phyloP scores from a whole-genome alignment of 140 eudicot species.

The Bidens hawaiensis region DNA sequence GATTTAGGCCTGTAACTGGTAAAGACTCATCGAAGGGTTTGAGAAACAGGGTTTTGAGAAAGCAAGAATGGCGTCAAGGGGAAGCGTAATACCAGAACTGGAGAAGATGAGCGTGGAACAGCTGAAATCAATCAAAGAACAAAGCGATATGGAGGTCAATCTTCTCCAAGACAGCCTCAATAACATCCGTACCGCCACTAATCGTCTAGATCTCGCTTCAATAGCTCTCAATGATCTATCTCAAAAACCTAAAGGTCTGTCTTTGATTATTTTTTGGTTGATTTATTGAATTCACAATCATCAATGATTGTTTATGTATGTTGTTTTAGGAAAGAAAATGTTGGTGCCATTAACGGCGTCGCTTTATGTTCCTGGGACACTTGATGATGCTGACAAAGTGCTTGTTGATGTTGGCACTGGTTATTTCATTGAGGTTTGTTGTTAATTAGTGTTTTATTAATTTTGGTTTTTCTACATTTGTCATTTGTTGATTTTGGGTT shows the following conservation, averaged over 20 bases:
- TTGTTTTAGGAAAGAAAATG: slow-evolving; percentile 80
- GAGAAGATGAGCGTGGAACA: no score
- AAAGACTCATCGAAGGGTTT: background rate
- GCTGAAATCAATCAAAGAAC: slow-evolving; percentile 80
- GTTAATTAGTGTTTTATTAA: no score
- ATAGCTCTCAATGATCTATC: slow-evolving; percentile 85
- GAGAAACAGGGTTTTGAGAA: slow-evolving; percentile 11
- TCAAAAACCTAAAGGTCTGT: slow-evolving; percentile 79
- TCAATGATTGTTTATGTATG: no score
- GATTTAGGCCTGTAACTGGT: no score
- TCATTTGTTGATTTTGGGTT: no score
- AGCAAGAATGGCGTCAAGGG: slow-evolving; percentile 43
- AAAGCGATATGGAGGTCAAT: slow-evolving; percentile 78
- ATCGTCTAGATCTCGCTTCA: slow-evolving; percentile 86
- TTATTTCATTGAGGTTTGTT: slow-evolving; percentile 92
- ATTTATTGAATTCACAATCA: background rate
- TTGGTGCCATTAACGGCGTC: slow-evolving; percentile 94
- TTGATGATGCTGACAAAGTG: slow-evolving; percentile 77
- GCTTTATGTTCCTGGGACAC: slow-evolving; percentile 83
- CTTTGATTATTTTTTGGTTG: background rate
- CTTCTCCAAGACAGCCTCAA: slow-evolving; percentile 90
- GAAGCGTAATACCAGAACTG: slow-evolving; percentile 44
- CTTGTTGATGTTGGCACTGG: slow-evolving; percentile 99
- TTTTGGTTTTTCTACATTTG: no score
- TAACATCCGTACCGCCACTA: slow-evolving; percentile 86